Base-by-base conservation (phyloP, 306 rosid species). In the Prunus campanulata region DNA sequence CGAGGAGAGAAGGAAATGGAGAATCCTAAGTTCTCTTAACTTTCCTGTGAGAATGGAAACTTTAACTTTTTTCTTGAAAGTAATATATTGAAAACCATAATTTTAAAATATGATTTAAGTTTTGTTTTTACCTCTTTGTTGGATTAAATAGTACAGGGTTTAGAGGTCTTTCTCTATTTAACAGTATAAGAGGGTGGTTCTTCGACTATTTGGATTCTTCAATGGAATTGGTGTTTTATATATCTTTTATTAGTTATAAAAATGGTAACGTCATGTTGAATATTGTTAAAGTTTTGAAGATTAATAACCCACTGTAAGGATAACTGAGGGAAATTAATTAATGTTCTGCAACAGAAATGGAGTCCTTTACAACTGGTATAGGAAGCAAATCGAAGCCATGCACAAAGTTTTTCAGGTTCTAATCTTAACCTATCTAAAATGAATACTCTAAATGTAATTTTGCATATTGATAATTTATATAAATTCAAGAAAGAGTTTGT, bases 321-420 rank as follows among this genome's bases (percentile, higher is more conserved):
- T 78, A 90, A 90, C 98, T 87, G 88, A 87, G 93, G 72, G 78
- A 83, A 89, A 83, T 85, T 81, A 93, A 93, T 90, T 91, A 93
- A 93, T 93, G 91, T 87, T 88, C 84, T 91, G 88, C 83, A 90
- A 93, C 97, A 93, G 98, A 93, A 93, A 75, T 55, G 96, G 96
- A 91, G 86, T 85, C 93, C 84, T 84, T 86, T 83, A 61, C 89
- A 85, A 72, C 90, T 91, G 96, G 97, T 91, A 82, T 89, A 89
- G 98, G 96, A 91, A 93, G 97, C 98, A 91, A 93, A 91, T 87
- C 87, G 88, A 93, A 88, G 96, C 98, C 98, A 80, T 93, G 98
- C 97, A 91, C 97, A 90, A 93, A 93, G 98, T 93, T 93, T 93
- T 93, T 93, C 97, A 93, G 98, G 98, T 93, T 88, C 96, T 80